Evolutionary conservation across 2,329 filamentous ascomycete genomes (phyloP).

Genomic region (Dothistroma septosporum): DNA sequence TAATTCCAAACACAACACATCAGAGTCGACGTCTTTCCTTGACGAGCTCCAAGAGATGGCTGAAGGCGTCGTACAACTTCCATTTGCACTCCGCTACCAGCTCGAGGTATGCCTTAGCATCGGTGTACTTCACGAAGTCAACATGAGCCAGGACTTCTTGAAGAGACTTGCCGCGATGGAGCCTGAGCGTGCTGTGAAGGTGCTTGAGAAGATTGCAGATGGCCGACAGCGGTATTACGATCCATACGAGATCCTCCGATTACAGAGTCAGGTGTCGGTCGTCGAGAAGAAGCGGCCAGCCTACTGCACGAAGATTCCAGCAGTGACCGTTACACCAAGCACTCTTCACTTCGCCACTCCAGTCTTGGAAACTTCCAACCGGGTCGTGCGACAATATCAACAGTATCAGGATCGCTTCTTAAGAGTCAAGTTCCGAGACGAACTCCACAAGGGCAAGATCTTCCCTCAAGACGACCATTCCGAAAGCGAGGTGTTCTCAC

Average conservation of each 20-base stretch:
- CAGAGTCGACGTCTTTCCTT: constrained; percentile 5
- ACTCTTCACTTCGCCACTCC: constrained; percentile 75
- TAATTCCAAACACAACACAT: not conserved
- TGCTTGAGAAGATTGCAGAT: constrained; percentile 72
- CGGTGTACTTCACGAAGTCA: constrained; percentile 70
- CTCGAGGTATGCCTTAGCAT: constrained; percentile 90
- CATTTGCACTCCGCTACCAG: constrained; percentile 77
- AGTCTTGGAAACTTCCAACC: constrained; percentile 78
- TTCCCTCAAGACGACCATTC: constrained; percentile 31
- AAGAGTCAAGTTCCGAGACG: constrained; percentile 84
- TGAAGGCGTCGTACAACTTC: constrained; percentile 27
- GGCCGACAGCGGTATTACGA: constrained; percentile 59
- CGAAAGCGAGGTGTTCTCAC: constrained; percentile 58
- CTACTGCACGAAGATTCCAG: constrained; percentile 72
- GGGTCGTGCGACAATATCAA: constrained; percentile 71
- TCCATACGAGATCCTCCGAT: constrained; percentile 66
- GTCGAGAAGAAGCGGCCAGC: constrained; percentile 45
- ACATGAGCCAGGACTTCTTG: constrained; percentile 65
- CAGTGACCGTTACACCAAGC: constrained; percentile 77
- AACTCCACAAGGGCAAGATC: constrained; percentile 53
- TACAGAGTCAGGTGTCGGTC: constrained; percentile 39
- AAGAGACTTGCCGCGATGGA: constrained; percentile 53
- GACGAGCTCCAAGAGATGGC: constrained; percentile 21
- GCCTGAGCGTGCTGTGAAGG: constrained; percentile 50
- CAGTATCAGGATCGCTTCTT: constrained; percentile 74